Evolutionary conservation across 176 grass and related monocot genomes (phyloP), one percentile per base, ranked within the genome.

Genomic region (Juncus effusus): DNA sequence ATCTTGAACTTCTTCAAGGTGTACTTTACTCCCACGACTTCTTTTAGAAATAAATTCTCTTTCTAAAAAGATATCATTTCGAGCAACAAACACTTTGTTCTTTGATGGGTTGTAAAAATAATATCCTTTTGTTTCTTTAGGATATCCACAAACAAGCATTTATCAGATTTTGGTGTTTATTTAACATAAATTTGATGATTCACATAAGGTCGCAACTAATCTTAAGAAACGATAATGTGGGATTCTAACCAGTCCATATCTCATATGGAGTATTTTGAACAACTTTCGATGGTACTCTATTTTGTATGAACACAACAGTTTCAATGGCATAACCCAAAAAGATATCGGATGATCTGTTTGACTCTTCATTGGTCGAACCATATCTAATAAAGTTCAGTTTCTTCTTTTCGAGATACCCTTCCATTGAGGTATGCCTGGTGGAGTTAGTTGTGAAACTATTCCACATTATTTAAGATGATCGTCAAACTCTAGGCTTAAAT

Each of bases 271-370:
- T 57, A 1, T 57, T 57, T 57, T 57, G 9, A 57, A 57, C 54
- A 4, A 13, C 7, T 57, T 57, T 57, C 4, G 11, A 57, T 57
- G 54, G 54, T 13, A 57, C 1, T 16, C 54, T 57, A 2, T 57
- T 9, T 47, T 51, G 13, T 12, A 15, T 67, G n/a, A 44, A 67
- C 10, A 2, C 63, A 47, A 38, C 3, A 6, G 63, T 67, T 7
- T 44, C 37, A 49, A 67, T 6, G 10, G 63, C 63, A 49, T 47
- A 67, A 4, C 63, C 63, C 63, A 67, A 45, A 67, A 49, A 12
- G 16, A 42, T 8, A 5, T 13, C 4, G 54, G 54, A 4, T 11
- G 14, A 13, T 57, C 11, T 57, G 54, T 57, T 16, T 57, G 54
- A 16, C 54, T 57, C 54, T 11, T 57, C 9, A 57, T 57, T 9